These are phyloP conservation scores for Fusarium sp. DNA, from an alignment of 2,329 filamentous ascomycete species.

Conservation along the genomic window DNA sequence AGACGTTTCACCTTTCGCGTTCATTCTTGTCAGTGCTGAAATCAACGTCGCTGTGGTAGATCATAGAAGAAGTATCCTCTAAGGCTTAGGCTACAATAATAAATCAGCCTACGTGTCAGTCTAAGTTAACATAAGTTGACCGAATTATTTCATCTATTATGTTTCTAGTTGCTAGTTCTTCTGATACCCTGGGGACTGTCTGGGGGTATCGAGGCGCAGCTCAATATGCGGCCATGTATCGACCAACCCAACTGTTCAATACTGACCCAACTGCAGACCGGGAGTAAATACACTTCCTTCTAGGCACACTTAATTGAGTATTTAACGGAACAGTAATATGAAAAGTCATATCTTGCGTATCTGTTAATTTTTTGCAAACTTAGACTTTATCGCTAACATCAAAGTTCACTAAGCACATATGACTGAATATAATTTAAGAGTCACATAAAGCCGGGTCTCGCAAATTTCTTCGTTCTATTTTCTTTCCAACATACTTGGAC, in stretches of 20 bases:
- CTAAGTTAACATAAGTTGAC: background rate
- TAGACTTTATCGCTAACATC: background rate
- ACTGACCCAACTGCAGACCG: background rate
- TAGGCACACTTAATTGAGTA: background rate
- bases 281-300: background rate
- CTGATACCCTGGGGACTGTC: background rate
- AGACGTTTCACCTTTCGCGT: too few species aligned
- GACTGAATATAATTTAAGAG: too few species aligned
- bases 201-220: background rate
- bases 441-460: background rate
- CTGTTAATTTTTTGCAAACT: background rate
- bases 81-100: background rate
- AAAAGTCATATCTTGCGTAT: background rate
- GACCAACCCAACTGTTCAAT: background rate
- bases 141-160: background rate
- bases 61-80: background rate
- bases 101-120: background rate
- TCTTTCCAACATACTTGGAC: background rate
- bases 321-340: rapidly evolving
- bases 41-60: background rate
- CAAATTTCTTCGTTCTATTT: background rate
- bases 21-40: background rate
- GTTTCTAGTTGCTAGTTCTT: rapidly evolving
- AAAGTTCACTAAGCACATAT: background rate
- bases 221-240: background rate